A percentile compares a stretch with the other conserved stretches of the same genome.
Conservation (phyloP, 2,329 filamentous ascomycete species). For the Hypocreales sp. region DNA sequence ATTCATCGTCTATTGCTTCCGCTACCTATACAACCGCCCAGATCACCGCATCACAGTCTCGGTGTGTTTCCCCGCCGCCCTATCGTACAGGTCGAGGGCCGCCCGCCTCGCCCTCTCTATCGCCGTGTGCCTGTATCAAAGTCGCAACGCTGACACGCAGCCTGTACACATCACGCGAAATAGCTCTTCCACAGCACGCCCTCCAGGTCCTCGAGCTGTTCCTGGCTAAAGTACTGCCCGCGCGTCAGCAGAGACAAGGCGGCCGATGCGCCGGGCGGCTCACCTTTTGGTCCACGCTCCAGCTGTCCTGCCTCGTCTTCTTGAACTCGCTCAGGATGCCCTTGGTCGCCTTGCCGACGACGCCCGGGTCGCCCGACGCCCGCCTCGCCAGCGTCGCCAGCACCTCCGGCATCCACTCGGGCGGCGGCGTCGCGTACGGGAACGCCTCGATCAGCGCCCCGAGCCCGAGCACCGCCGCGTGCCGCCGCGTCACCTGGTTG, state of each 20-base stretch:
- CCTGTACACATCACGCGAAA: conserved; percentile 76
- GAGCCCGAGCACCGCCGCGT: conserved; percentile 82
- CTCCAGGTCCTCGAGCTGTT: conserved; percentile 88
- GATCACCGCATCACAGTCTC: too few species aligned
- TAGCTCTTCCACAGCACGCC: conserved; percentile 99
- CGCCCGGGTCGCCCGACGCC: conserved; percentile 76
- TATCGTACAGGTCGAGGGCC: too few species aligned
- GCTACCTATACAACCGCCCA: too few species aligned
- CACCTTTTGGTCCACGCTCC: conserved; percentile 96
- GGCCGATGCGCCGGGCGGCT: too few species aligned
- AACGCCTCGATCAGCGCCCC: conserved; percentile 90
- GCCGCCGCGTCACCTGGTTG: conserved; percentile 64
- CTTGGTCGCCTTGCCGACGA: conserved; percentile 94
- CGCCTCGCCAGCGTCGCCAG: conserved; percentile 71
- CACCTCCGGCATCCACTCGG: conserved; percentile 85
- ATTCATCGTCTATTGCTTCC: too few species aligned
- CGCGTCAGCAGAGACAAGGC: too few species aligned
- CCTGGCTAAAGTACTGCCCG: conserved; percentile 61
- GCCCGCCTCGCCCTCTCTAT: not conserved
- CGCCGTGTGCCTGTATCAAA: too few species aligned
- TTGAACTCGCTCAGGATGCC: conserved; percentile 92
- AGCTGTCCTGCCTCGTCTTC: conserved; percentile 97
- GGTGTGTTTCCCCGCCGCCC: too few species aligned
- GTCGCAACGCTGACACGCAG: too few species aligned
- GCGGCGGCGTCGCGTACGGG: conserved; percentile 87